phyloP scores from a whole-genome alignment of 164 flowering plant genomes.

The Liquidambar formosana region DNA sequence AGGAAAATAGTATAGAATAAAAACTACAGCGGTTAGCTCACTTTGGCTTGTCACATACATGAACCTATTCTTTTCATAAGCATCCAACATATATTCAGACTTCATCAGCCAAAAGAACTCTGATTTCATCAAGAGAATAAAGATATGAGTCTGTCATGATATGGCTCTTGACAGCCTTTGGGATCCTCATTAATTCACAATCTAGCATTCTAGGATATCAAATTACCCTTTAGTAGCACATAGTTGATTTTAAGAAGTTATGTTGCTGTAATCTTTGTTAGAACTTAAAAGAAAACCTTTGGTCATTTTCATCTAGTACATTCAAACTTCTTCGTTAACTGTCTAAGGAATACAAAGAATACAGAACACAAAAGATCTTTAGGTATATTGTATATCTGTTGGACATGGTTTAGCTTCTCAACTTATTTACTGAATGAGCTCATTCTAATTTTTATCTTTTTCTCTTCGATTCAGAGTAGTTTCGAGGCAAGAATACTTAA shows the following conservation, averaged over 20 bases:
- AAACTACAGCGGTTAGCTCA: background rate
- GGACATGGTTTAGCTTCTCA: background rate
- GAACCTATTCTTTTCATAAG: background rate
- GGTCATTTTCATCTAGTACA: background rate
- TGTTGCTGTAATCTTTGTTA: background rate
- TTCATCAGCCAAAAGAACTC: background rate
- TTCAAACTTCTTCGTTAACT: background rate
- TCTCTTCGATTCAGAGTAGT: conserved; percentile 56
- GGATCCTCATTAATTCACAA: background rate
- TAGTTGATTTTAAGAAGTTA: background rate
- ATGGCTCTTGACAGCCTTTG: background rate
- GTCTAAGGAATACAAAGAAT: background rate
- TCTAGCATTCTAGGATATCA: background rate
- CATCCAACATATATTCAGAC: background rate
- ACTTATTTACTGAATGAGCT: background rate
- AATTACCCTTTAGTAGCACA: background rate
- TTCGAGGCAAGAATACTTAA: conserved; percentile 89
- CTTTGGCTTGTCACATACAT: background rate
- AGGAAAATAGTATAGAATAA: no score
- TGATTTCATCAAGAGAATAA: background rate
- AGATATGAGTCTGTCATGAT: background rate
- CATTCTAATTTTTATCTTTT: background rate
- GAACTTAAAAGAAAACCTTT: background rate
- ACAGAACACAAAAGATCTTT: background rate
- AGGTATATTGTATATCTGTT: background rate